phyloP scores from a whole-genome alignment of 148 eudicot genomes.

The Arbutus unedo region DNA sequence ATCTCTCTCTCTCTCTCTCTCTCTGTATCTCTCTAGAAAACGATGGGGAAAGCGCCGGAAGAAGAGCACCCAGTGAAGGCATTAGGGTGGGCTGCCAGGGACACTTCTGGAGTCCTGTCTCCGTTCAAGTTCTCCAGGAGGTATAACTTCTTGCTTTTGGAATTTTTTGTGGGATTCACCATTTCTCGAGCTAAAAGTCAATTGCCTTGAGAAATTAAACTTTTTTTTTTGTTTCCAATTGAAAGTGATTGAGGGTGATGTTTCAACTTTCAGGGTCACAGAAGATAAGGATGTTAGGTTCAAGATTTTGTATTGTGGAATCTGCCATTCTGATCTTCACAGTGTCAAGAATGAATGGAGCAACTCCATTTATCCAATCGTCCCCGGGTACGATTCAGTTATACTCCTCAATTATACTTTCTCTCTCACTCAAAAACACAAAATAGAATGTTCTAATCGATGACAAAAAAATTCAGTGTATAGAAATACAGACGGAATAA shows the following conservation, averaged over 20 bases:
- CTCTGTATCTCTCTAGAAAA: neutral
- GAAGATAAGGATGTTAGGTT: constrained; percentile 8
- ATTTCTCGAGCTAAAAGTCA: neutral
- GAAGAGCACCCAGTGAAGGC: constrained; percentile 13
- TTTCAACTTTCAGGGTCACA: neutral
- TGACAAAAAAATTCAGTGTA: no score
- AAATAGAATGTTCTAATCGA: no score
- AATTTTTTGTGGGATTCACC: neutral
- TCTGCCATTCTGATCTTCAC: constrained; percentile 17
- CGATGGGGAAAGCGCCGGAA: neutral
- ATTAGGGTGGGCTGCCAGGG: constrained; percentile 11
- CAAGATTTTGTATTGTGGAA: constrained; percentile 16
- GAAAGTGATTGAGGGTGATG: neutral
- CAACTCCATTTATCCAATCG: neutral
- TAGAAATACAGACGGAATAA: no score
- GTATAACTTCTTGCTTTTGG: neutral
- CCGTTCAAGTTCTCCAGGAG: constrained; percentile 11
- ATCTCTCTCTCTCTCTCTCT: neutral
- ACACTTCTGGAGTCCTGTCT: constrained; percentile 7
- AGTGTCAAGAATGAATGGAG: neutral
- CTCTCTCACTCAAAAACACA: no score
- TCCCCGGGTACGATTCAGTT: constrained; percentile 3
- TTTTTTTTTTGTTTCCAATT: neutral
- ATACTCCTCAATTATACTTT: no score
- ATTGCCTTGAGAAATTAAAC: neutral